Evolutionary conservation across 768 basidiomycete genomes (phyloP), one percentile per base, ranked within the genome.

Genomic region (Tricholoma bakamatsutake): DNA sequence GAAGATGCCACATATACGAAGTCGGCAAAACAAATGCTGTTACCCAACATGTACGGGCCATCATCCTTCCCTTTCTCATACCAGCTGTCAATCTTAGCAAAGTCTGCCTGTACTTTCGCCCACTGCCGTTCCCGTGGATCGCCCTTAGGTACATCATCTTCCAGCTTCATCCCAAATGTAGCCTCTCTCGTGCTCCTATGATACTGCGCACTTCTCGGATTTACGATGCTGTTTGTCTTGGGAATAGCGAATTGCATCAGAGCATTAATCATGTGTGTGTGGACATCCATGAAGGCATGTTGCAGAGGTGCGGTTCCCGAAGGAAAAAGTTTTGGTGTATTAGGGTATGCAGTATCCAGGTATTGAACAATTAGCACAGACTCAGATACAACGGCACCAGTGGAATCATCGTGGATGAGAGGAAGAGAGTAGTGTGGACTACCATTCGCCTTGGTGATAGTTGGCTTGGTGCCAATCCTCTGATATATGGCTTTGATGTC

Each of bases 321-420:
- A 1, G 73, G 71, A 28, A 75, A 59, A 21, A 77, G 61, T 4
- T 27, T 52, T 0, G 68, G 71, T 0, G 68, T 66, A 31, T 71
- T 65, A 5, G 74, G 71, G 60, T 73, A 78, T 1, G 66, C 65
- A 11, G 52, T 60, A 31, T 79, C 76, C 43, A 77, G 74, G 54
- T 78, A 79, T 49, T 66, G 61, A 9, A 73, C 72, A 50, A 77
- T 78, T 17, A 59, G 55, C 47, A 66, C 64, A 4, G 73, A 74
- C 35, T 79, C 75, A 1, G 74, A 54, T 30, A 76, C 48, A 30
- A 64, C 61, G 8, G 57, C 54, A 1, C 64, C 63, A 3, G 71
- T 74, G 27, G 65, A 66, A 24, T 69, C 65, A 53, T 76, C 77
- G 34, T 64, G 56, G 54, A 78, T 75, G 40, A 72, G 67, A 35